Evolutionary conservation across 2,329 filamentous ascomycete species (phyloP).

Genomic region (Zarea fungicola): DNA sequence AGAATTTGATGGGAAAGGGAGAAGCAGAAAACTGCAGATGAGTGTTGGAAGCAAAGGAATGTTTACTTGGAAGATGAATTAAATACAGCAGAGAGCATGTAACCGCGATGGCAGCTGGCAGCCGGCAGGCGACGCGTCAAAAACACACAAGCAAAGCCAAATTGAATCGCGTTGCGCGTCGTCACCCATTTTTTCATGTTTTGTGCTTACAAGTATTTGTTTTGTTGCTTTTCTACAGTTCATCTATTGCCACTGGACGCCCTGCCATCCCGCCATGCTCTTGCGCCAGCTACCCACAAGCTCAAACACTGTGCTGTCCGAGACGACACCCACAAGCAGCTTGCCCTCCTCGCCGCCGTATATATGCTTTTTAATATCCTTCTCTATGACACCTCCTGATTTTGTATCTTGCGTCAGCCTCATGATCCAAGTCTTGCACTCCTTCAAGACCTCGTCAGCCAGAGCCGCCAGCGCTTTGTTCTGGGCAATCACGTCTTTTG

Average conservation of each 20-base stretch:
- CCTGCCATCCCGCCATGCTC: slow-evolving; percentile 30
- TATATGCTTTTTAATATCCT: slow-evolving; percentile 23
- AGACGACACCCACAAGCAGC: slow-evolving; percentile 21
- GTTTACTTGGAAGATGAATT: too few relatives aligned
- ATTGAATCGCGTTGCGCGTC: too few relatives aligned
- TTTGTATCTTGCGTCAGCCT: slow-evolving; percentile 26
- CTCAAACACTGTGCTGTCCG: slow-evolving; percentile 20
- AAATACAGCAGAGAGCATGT: too few relatives aligned
- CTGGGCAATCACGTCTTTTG: slow-evolving; percentile 31
- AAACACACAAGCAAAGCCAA: too few relatives aligned
- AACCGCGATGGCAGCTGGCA: too few relatives aligned
- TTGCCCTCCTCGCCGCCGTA: slow-evolving; percentile 21
- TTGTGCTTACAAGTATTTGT: neutral
- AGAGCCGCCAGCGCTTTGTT: slow-evolving; percentile 29
- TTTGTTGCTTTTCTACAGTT: too few relatives aligned
- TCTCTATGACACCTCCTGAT: slow-evolving; percentile 22
- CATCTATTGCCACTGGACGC: slow-evolving; percentile 3
- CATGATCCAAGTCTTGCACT: slow-evolving; percentile 27
- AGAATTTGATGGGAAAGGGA: too few relatives aligned
- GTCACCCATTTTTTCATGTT: neutral
- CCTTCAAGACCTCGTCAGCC: slow-evolving; percentile 26
- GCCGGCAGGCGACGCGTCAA: too few relatives aligned
- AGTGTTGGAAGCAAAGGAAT: too few relatives aligned
- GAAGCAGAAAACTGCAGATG: too few relatives aligned
- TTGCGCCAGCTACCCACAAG: slow-evolving; percentile 30